Evolutionary conservation across 768 basidiomycete species (phyloP), one percentile per base, ranked within the genome.

Genomic region (Phaeolepiota aurea): DNA sequence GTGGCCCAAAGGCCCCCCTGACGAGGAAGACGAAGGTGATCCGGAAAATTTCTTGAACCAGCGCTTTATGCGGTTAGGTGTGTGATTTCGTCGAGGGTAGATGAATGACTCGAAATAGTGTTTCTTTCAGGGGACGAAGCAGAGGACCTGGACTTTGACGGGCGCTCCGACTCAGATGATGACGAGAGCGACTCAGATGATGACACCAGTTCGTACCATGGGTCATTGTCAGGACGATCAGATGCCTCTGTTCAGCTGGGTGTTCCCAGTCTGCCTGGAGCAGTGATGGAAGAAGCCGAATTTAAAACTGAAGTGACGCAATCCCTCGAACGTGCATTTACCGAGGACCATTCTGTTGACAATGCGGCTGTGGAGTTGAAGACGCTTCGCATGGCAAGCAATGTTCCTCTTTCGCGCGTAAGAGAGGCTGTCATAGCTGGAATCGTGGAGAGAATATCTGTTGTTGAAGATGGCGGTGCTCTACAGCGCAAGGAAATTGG

Each of bases 371-470:
- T 98, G 46, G 94, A 98, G 57, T 73, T 98, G 44, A 91, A 94
- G 65, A 96, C 94, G 32, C 74, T 99, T 33, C 86, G 93, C 37
- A 94, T 98, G 89, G 90, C 91, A 23, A 87, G 84, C 53, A 98
- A 97, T 52, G 94, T 97, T 19, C 76, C 87, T 9, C 71, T 96
- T 14, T 74, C 73, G n/a, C 71, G 79, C 38, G 92, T 96, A 12
- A 73, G 87, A 38, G 85, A 92, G 59, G 86, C 85, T 12, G 88
- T 97, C n/a, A 71, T 97, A 25, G 72, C 72, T n/a, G 86, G 79
- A 28, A 71, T 98, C 43, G 79, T 94, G 41, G 77, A 79, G 44
- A 74, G 74, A 44, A 81, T 92, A 34, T 66, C 65, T 37, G 61
- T 89, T 31, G 68, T 79, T 1, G 73, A 74, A 2, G 75, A 69